Evolutionary conservation across 2,329 filamentous ascomycete genomes (phyloP).

Genomic region (Alternaria tenuissima): DNA sequence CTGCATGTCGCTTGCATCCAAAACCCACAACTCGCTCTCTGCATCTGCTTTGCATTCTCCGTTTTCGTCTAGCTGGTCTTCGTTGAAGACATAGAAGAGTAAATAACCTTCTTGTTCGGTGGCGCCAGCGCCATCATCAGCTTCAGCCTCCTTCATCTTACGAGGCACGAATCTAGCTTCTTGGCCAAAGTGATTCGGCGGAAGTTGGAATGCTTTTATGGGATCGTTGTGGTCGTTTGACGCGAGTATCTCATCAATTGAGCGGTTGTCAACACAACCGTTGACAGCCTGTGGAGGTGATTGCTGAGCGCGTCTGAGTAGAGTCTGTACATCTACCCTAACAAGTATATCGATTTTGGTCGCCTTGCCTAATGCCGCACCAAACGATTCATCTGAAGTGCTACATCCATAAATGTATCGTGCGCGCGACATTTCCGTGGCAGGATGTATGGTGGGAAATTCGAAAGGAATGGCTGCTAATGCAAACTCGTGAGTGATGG

Average conservation of each 20-base stretch:
- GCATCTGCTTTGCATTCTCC: conserved; percentile 55
- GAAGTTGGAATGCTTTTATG: conserved; percentile 69
- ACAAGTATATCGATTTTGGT: conserved; percentile 72
- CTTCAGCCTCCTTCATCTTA: conserved; percentile 14
- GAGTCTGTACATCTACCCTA: conserved; percentile 65
- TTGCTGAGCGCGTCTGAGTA: conserved; percentile 63
- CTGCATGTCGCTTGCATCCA: conserved; percentile 70
- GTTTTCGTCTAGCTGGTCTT: conserved; percentile 65
- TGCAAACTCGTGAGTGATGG: conserved; percentile 69
- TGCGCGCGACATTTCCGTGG: conserved; percentile 64
- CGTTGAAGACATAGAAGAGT: conserved; percentile 75
- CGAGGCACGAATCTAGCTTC: conserved; percentile 70
- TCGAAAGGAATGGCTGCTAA: conserved; percentile 72
- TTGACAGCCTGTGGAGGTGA: conserved; percentile 60
- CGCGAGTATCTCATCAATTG: conserved; percentile 61
- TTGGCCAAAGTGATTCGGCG: conserved; percentile 69
- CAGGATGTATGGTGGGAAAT: conserved; percentile 68
- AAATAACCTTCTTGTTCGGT: conserved; percentile 73
- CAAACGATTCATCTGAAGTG: conserved; percentile 65
- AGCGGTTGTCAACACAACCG: conserved; percentile 69
- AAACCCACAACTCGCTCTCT: conserved; percentile 71
- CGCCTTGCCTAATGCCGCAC: conserved; percentile 68
- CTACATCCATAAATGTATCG: conserved; percentile 74
- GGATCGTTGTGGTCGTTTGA: conserved; percentile 58
- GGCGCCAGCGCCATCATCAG: conserved; percentile 4